Percentiles rank a stretch among this genome's conserved stretches.
Evolutionary conservation across 179 eudicot genomes (phyloP).

Genomic region (Nepenthes alata): DNA sequence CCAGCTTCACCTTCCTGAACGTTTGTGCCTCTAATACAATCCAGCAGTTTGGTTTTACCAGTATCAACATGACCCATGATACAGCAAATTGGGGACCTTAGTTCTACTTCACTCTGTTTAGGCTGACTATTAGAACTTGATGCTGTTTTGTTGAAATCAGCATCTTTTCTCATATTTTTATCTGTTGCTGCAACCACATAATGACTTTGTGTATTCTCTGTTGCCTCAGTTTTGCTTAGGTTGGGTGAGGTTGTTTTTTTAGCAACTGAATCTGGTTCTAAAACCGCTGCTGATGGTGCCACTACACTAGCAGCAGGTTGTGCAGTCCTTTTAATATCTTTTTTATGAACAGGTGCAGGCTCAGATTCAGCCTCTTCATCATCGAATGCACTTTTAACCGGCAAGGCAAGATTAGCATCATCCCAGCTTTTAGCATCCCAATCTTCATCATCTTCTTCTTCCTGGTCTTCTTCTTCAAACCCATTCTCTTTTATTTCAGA

Average conservation of each 20-base stretch:
- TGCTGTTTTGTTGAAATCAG: conserved; percentile 17
- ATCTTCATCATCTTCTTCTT: conserved; percentile 62
- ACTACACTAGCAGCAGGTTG: conserved; percentile 15
- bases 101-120: conserved; percentile 27
- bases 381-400: conserved; percentile 56
- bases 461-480: conserved; percentile 34
- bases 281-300: conserved; percentile 5
- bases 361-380: conserved; percentile 79
- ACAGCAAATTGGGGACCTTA: conserved; percentile 91
- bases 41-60: conserved; percentile 88
- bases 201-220: conserved; percentile 18
- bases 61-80: conserved; percentile 99
- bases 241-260: conserved; percentile 16
- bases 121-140: conserved; percentile 16
- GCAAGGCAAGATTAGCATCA: conserved; percentile 58
- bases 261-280: conserved; percentile 14
- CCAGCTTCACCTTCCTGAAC: conserved; percentile 99
- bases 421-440: conserved; percentile 99
- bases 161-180: conserved; percentile 26
- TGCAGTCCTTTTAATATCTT: conserved; percentile 27
- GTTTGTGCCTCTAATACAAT: conserved; percentile 86
- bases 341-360: conserved; percentile 28
- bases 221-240: conserved; percentile 17
- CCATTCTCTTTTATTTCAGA: conserved; percentile 40
- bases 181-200: conserved; percentile 19